Percentiles rank a stretch among this genome's conserved stretches.
Evolutionary conservation across 2,329 filamentous ascomycete genomes (phyloP).

Genomic region (Penicillium digitatum): DNA sequence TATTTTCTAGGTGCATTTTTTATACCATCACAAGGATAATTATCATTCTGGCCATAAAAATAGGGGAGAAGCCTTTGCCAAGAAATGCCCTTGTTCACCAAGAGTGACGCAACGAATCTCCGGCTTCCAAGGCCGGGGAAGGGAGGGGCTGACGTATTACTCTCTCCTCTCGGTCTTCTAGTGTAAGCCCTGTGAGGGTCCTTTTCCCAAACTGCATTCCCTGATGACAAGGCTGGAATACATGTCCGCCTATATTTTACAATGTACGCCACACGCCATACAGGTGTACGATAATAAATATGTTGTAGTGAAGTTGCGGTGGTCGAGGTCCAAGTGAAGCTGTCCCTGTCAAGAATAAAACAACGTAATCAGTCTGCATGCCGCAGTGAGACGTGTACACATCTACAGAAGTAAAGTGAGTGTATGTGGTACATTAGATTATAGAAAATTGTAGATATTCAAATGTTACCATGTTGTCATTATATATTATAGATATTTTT

Average conservation of each 20-base stretch:
- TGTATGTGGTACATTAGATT: background rate
- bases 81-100: background rate
- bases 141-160: slow-evolving; percentile 4
- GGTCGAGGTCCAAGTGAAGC: background rate
- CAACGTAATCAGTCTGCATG: background rate
- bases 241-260: background rate
- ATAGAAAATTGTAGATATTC: background rate
- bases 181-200: background rate
- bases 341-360: slow-evolving; percentile 2
- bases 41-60: background rate
- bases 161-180: background rate
- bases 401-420: background rate
- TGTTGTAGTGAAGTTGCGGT: background rate
- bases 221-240: background rate
- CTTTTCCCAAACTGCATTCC: background rate
- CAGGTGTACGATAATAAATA: background rate
- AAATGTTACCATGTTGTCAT: too few species aligned
- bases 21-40: too few species aligned
- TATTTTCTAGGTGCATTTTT: too few species aligned
- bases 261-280: background rate
- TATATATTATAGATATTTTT: too few species aligned
- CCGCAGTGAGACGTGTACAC: background rate
- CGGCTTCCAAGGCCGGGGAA: background rate
- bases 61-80: background rate
- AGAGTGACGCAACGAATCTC: slow-evolving; percentile 2